These are phyloP conservation scores for Kodamaea kaohsiungensis DNA, from an alignment of 805 yeast genomes.

Conservation along the genomic window DNA sequence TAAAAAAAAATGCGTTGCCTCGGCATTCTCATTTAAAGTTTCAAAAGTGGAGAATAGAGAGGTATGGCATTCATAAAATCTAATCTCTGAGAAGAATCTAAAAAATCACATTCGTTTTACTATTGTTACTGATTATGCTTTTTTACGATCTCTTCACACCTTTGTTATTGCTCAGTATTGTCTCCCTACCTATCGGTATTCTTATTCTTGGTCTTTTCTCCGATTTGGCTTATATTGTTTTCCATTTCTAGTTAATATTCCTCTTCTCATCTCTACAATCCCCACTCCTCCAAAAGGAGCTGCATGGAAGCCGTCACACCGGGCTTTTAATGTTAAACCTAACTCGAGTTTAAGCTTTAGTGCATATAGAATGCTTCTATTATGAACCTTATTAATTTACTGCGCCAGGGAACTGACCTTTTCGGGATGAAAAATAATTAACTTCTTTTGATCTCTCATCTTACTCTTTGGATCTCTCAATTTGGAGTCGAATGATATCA, in stretches of 20 bases:
- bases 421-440: no score
- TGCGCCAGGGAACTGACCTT: constrained; percentile 1
- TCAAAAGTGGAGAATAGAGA: not conserved
- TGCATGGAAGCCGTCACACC: not conserved
- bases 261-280: not conserved
- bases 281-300: not conserved
- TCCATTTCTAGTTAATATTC: not conserved
- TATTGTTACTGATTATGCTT: not conserved
- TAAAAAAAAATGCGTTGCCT: not conserved
- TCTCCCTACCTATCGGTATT: not conserved
- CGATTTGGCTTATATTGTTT: not conserved
- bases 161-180: not conserved
- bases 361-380: not conserved
- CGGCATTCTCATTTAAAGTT: not conserved
- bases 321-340: not conserved
- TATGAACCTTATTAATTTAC: not conserved
- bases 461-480: no score
- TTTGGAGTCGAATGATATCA: no score
- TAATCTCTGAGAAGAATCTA: not conserved
- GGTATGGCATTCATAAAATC: no score
- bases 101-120: not conserved
- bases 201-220: not conserved
- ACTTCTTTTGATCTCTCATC: no score
- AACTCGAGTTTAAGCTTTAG: not conserved
- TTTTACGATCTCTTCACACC: not conserved